Percentiles rank a stretch among this genome's conserved stretches.
These are phyloP conservation scores for Euphorbia schlechtendalii DNA, from an alignment of 441 rosid genomes.

Conservation along the genomic window DNA sequence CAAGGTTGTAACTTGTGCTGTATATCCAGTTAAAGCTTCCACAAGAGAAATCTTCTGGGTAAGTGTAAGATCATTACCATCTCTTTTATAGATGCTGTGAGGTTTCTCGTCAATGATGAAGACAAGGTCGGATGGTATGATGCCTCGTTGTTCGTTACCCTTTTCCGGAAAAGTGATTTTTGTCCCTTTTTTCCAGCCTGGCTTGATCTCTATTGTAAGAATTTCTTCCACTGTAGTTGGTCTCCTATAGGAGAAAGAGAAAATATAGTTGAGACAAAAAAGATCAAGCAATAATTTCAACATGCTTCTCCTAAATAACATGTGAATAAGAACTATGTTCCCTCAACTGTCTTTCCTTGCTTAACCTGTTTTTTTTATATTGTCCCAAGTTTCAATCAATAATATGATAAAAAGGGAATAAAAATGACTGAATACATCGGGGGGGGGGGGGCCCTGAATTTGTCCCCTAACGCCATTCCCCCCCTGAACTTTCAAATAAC, in stretches of 20 bases:
- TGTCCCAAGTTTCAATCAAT: neutral
- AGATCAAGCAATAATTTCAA: neutral
- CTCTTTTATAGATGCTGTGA: conserved; percentile 59
- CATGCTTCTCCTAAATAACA: neutral
- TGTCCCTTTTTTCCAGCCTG: conserved; percentile 78
- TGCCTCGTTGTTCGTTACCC: conserved; percentile 61
- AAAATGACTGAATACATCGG: no score
- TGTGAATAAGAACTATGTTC: neutral
- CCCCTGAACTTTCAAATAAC: no score
- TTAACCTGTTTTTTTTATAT: neutral
- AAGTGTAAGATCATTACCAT: conserved; percentile 56
- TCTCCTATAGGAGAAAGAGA: conserved; percentile 34
- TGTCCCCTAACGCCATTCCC: no score
- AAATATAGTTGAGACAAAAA: neutral
- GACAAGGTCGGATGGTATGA: conserved; percentile 54
- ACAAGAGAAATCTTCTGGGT: conserved; percentile 53
- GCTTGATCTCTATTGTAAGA: conserved; percentile 59
- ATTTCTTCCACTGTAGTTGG: conserved; percentile 51
- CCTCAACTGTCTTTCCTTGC: neutral
- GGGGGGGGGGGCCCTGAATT: no score
- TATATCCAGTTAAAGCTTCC: conserved; percentile 66
- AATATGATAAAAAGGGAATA: neutral
- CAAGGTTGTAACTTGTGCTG: conserved; percentile 43
- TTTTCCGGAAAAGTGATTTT: conserved; percentile 60
- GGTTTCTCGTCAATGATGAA: conserved; percentile 78